Evolutionary conservation across 1,139 yeast genomes (phyloP), one percentile per base, ranked within the genome.

Genomic region (Kurtzmaniella quercitrusa): DNA sequence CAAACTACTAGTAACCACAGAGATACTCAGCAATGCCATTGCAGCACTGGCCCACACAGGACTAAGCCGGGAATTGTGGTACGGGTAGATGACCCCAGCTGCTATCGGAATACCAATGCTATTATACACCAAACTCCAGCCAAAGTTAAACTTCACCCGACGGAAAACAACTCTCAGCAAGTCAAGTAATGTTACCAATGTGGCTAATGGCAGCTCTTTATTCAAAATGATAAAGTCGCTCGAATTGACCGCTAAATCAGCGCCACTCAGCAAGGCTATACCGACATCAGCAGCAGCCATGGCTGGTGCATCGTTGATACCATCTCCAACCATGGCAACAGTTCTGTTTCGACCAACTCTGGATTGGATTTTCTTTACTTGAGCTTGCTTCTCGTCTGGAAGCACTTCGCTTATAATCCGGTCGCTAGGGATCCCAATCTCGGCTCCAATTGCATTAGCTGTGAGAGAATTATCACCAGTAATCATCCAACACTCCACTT

Each of bases 1-100:
- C 53, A 79, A 67, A 58, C 82, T 77, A 53, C 83, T 78, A 44
- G 71, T 55, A 1, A 80, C 79, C 44, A 80, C 85, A 56, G 81
- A 75, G 12, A 80, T 65, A 8, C 82, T 77, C 14, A 81, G 75
- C n/a, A 73, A 68, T 0, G 85, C 85, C 85, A 80, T 79, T 1
- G 84, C 84, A 11, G 81, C 81, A 65, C 82, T 75, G 3, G 84
- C 82, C 85, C 85, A 80, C 8, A 77, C 81, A 0, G 85, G 85
- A 41, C 73, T 72, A 46, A 79, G 60, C 45, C 83, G 58, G 8
- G 79, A 67, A 50, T 77, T 74, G 6, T 72, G 55, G 45, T 75
- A 73, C 0, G 83, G 84, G 52, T 77, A 79, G 19, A 79, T 74
- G 3, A 77, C 83, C 7, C 85, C 85, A 14, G 85, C 84, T 2